A percentile compares a stretch with the other conserved stretches of the same genome.
Conservation (phyloP, 1,284 basidiomycete genomes). For the Puccinia novopanici region DNA sequence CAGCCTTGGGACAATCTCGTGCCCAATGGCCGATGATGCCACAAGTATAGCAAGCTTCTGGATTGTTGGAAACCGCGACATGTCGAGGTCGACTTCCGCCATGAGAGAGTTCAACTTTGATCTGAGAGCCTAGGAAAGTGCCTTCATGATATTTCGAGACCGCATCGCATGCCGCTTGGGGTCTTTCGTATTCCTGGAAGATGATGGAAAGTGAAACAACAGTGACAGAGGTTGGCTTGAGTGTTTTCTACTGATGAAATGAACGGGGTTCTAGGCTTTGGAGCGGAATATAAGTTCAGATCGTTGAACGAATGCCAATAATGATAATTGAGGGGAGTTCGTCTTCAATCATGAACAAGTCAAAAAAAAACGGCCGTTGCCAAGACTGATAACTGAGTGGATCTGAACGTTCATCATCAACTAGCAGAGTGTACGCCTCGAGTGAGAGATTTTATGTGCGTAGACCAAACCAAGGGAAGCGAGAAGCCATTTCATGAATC, state of each 20-base stretch:
- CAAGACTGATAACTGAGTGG: neutral
- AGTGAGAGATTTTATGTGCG: neutral
- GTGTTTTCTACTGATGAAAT: neutral
- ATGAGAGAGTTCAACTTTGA: slow-evolving; percentile 77
- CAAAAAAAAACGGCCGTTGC: neutral
- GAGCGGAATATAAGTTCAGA: neutral
- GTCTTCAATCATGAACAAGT: slow-evolving; percentile 1
- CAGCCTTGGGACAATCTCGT: slow-evolving; percentile 64
- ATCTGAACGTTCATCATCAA: neutral
- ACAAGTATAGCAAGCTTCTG: slow-evolving; percentile 80
- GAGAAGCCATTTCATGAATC: neutral
- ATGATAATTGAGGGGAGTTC: slow-evolving; percentile 4
- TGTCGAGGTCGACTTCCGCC: slow-evolving; percentile 65
- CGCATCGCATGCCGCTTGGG: slow-evolving; percentile 76
- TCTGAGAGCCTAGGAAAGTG: slow-evolving; percentile 82
- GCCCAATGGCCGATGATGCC: slow-evolving; percentile 81
- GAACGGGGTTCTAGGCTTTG: neutral
- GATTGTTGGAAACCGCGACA: slow-evolving; percentile 61
- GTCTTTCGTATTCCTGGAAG: slow-evolving; percentile 73
- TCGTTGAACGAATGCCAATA: neutral
- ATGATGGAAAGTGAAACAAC: neutral
- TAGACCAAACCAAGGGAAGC: neutral
- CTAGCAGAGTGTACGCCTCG: neutral
- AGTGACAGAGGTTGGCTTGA: slow-evolving; percentile 7
- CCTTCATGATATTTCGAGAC: slow-evolving; percentile 81